Evolutionary conservation across 139 green algal genomes (phyloP), one percentile per base, ranked within the genome.

Genomic region (Micromonas pusilla): DNA sequence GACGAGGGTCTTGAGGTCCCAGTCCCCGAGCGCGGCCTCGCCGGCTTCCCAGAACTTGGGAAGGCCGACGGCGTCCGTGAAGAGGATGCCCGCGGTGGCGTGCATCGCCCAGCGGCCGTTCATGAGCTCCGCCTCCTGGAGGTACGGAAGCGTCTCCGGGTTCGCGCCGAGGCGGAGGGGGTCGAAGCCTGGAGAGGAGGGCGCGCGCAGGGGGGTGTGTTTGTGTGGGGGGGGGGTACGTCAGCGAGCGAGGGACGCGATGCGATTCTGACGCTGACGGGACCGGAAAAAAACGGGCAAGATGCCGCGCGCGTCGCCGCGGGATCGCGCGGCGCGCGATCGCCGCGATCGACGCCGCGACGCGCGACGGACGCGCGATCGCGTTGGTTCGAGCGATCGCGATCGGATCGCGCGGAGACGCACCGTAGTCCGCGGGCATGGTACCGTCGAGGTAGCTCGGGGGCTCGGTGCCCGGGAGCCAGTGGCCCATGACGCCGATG

Each of bases 401-500:
- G n/a, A n/a, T n/a, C n/a, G n/a, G n/a, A n/a, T n/a, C n/a, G n/a
- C n/a, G n/a, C n/a, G n/a, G 25, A n/a, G 4, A 67, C 65, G 30
- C 65, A 79, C 91, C 92, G 73, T 80, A 76, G 84, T 90, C 85
- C 63, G 89, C 94, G 62, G 91, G 88, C 82, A 97, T 86, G 34
- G 83, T 88, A 80, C 93, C 93, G 77, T 97, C 93, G 70, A 97
- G 85, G 89, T 91, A 96, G 19, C 82, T 84, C 25, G 93, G 93
- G 68, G 92, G 85, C 23, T 79, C 75, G 36, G 90, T 92, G 90
- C 91, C 93, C 78, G 93, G 93, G 63, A 96, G 87, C 92, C 93
- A 97, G 45, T 57, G 45, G n/a, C n/a, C n/a, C n/a, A n/a, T n/a
- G n/a, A n/a, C n/a, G n/a, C n/a, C n/a, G n/a, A n/a, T n/a, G n/a